A percentile compares a stretch with the other conserved stretches of the same genome.
phyloP scores from a whole-genome alignment of 805 yeast genomes.

The Diddensiella caesifluorescens region DNA sequence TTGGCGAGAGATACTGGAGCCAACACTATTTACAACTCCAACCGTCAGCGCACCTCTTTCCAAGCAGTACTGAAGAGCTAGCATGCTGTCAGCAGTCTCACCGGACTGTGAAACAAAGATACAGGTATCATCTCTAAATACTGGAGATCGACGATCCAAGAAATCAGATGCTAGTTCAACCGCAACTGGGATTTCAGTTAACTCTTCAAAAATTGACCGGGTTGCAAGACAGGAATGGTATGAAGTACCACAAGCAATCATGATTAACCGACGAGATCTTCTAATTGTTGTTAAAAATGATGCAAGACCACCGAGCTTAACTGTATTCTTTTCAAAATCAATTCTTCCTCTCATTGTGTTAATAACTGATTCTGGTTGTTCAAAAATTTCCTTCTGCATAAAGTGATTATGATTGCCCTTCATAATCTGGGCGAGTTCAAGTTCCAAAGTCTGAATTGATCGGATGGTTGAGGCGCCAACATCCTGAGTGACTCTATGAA shows the following conservation, averaged over 20 bases:
- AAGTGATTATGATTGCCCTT: constrained; percentile 94
- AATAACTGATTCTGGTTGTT: constrained; percentile 96
- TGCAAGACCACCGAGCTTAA: constrained; percentile 86
- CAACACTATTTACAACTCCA: constrained; percentile 96
- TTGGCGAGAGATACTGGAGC: constrained; percentile 92
- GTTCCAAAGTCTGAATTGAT: constrained; percentile 91
- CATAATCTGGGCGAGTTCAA: constrained; percentile 97
- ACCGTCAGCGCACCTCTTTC: constrained; percentile 97
- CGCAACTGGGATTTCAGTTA: constrained; percentile 89
- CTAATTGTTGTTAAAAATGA: constrained; percentile 81
- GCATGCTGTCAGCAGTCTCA: constrained; percentile 96
- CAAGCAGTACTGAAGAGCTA: constrained; percentile 89
- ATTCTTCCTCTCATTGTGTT: constrained; percentile 99
- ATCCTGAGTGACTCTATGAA: constrained; percentile 88
- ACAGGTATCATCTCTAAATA: constrained; percentile 96
- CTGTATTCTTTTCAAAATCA: constrained; percentile 73
- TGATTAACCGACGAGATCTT: constrained; percentile 89
- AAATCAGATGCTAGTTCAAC: constrained; percentile 94
- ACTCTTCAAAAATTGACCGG: constrained; percentile 91
- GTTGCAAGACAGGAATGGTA: constrained; percentile 98
- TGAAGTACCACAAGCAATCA: constrained; percentile 99
- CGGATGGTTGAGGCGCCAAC: constrained; percentile 84
- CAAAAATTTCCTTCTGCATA: constrained; percentile 98
- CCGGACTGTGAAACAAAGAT: constrained; percentile 98
- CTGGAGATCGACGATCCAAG: constrained; percentile 92